These are phyloP conservation scores for Secale cereale DNA, from an alignment of 176 grass and related monocot species.

Conservation along the genomic window DNA sequence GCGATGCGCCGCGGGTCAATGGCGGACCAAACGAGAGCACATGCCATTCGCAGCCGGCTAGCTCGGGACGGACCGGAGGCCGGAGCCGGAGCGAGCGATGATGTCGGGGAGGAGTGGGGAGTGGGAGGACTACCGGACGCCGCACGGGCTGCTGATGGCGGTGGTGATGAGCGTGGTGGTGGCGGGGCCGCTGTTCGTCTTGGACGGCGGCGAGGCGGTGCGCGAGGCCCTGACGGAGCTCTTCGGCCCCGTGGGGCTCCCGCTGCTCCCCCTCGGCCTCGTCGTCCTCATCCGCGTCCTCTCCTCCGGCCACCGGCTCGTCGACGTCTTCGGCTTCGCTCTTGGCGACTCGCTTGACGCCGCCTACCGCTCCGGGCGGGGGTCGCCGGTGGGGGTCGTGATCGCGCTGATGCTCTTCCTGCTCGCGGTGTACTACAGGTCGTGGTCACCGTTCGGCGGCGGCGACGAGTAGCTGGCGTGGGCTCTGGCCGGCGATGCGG, in stretches of 20 bases:
- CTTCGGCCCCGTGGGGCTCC: conserved; percentile 53
- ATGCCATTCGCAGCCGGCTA: not conserved
- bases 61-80: not conserved
- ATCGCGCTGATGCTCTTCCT: conserved; percentile 56
- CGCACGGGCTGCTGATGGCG: conserved; percentile 56
- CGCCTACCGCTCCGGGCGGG: conserved; percentile 50
- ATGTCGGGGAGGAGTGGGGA: not conserved
- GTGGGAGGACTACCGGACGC: conserved; percentile 1
- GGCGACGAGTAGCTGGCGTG: conserved; percentile 26
- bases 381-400: conserved; percentile 58
- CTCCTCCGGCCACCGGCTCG: conserved; percentile 49
- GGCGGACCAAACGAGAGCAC: not conserved
- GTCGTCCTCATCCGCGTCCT: conserved; percentile 75
- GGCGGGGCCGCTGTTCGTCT: conserved; percentile 45
- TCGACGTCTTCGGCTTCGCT: conserved; percentile 26
- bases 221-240: conserved; percentile 33
- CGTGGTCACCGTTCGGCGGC: conserved; percentile 40
- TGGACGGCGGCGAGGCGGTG: conserved; percentile 48
- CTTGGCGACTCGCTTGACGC: conserved; percentile 48
- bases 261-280: conserved; percentile 64
- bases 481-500: not conserved
- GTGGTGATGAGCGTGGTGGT: conserved; percentile 55
- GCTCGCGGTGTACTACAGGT: conserved; percentile 53
- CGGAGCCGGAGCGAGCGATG: not conserved
- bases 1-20: not conserved